Percentiles rank a stretch among this genome's conserved stretches.
Evolutionary conservation across 2,329 filamentous ascomycete species (phyloP).

Genomic region (Apiospora phragmitis): DNA sequence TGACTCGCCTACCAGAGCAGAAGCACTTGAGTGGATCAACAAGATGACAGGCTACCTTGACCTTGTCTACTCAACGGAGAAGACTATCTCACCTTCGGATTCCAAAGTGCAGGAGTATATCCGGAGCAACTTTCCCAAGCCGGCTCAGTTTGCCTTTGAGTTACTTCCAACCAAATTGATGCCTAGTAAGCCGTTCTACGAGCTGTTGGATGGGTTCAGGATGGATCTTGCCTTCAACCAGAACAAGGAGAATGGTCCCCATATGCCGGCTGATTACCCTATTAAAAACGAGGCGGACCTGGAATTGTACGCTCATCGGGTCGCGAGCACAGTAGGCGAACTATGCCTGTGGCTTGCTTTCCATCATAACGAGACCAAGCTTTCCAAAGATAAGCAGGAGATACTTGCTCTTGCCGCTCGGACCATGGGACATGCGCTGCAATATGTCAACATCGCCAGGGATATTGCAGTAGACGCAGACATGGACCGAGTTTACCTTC

Average conservation of each 20-base stretch:
- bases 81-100: constrained; percentile 25
- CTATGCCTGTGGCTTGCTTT: constrained; percentile 69
- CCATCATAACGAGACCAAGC: constrained; percentile 45
- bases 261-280: constrained; percentile 41
- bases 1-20: constrained; percentile 52
- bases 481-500: constrained; percentile 69
- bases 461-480: constrained; percentile 69
- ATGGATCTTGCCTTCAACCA: constrained; percentile 62
- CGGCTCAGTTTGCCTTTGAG: constrained; percentile 54
- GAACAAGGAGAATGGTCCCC: constrained; percentile 10
- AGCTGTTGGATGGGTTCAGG: constrained; percentile 66
- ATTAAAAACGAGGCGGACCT: constrained; percentile 61
- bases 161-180: constrained; percentile 61
- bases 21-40: constrained; percentile 58
- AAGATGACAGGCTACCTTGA: constrained; percentile 60
- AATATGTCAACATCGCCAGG: constrained; percentile 75
- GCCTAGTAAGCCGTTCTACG: constrained; percentile 59
- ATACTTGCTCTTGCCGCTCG: constrained; percentile 56
- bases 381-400: constrained; percentile 33
- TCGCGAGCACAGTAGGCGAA: constrained; percentile 72
- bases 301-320: constrained; percentile 63
- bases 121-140: constrained; percentile 50
- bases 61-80: constrained; percentile 44
- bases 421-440: constrained; percentile 72
- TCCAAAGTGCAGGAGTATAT: constrained; percentile 36